phyloP scores from a whole-genome alignment of 306 rosid genomes.

The Trichosanthes truncata region DNA sequence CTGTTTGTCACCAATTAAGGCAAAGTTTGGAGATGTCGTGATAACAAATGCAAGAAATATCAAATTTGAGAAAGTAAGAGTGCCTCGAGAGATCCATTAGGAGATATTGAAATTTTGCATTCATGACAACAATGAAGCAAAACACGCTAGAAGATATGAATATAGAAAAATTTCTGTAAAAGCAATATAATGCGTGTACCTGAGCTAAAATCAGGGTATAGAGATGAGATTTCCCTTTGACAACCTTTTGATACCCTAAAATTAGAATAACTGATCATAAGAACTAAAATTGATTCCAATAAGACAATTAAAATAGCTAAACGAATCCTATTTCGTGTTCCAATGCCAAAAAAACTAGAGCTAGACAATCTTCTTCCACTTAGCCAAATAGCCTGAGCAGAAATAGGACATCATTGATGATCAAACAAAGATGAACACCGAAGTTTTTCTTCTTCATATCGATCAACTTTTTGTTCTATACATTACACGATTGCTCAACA shows the following conservation, averaged over 20 bases:
- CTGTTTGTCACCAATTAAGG: neutral
- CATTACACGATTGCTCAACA: neutral
- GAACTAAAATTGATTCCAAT: neutral
- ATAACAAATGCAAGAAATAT: neutral
- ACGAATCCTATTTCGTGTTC: neutral
- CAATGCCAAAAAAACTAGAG: neutral
- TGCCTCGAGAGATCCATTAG: neutral
- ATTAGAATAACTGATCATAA: neutral
- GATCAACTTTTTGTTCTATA: neutral
- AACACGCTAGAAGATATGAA: neutral
- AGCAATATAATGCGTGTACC: constrained; percentile 27
- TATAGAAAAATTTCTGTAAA: neutral
- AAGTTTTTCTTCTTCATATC: neutral
- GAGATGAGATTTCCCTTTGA: constrained; percentile 57
- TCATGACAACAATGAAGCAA: neutral
- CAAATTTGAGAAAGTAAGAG: neutral
- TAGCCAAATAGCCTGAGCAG: neutral
- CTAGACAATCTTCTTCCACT: neutral
- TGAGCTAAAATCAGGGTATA: constrained; percentile 28
- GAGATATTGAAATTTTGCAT: neutral
- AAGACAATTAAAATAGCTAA: neutral
- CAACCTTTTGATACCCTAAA: constrained; percentile 78
- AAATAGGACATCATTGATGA: neutral
- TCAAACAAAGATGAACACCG: neutral
- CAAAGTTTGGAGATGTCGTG: neutral